Base-by-base conservation (phyloP, 345 rosid species). In the Dimocarpus longan region DNA sequence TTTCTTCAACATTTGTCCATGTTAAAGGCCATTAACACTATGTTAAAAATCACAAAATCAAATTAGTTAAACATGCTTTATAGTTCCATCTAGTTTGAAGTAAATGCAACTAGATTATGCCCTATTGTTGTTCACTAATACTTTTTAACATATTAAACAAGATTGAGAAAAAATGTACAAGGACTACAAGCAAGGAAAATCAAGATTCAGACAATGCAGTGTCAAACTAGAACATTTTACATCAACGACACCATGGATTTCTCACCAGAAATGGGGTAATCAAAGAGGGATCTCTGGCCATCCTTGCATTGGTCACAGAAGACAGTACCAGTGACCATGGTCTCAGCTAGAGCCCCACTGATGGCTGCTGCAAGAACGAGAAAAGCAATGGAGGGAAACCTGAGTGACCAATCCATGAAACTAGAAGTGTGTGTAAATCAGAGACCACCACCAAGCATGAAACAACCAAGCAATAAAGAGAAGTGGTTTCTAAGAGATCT, bases 231-330 rank as follows among this genome's bases (percentile, higher is more conserved):
- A 16, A 24, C 52, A 11, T 22, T 7, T 46, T 26, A 39, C 28
- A 39, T 4, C 28, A 6, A 26, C 18, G 6, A 18, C 39, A 68
- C 19, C 0, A 22, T 10, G 24, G 44, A 13, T 7, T 8, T 68
- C 63, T 71, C 59, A 95, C 97, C 97, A 4, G 82, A 74, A 80
- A 93, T 74, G 26, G 98, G 98, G 75, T 92, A 90, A 84, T 92
- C 99, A 13, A 92, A 90, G 80, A 88, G 79, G 80, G 98, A 92
- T 65, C 32, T 76, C 43, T 88, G 87, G 60, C 97, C 99, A 80
- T 93, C 97, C 73, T 91, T 93, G 90, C 99, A 95, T 81, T 91
- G 97, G 86, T 95, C 97, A 72, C 99, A 93, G 85, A 89, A 89
- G 76, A 93, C 98, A 0, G 88, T 71, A 48, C 99, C 99, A 5